Base-by-base conservation (phyloP, 1,284 basidiomycete genomes). In the Serendipita sp. region DNA sequence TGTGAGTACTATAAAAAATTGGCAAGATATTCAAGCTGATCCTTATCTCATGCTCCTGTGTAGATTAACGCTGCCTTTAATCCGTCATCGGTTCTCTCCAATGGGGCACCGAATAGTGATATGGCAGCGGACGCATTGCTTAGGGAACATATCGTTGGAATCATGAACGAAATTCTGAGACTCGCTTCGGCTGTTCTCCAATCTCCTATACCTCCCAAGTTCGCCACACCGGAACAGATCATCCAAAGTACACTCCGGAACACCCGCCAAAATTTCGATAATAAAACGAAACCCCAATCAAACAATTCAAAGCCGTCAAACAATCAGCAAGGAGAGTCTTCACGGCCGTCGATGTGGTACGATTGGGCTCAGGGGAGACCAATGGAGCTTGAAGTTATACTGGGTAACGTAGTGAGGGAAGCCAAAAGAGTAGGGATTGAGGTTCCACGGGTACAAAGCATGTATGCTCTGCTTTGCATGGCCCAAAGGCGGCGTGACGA, bases 61-160 rank as follows among this genome's bases (percentile, higher is more conserved):
- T 29, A 69, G 69, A 74, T 74, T 68, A 76, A 75, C 66, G 71
- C 73, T 2, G 68, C 71, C 6, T 74, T 76, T 72, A 76, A 76
- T 66, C 74, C 74, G 0, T 73, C 72, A 15, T 69, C 74, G 1
- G 74, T 76, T 26, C 70, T 76, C n/a, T 72, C 74, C 2, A 72
- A 73, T 22, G 73, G 74, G 2, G 69, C 72, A 8, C 68, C 71
- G 60, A 75, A 75, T 61, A 67, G 71, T 0, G 66, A 69, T 12
- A 76, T 76, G 75, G 67, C 71, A 1, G 66, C 70, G 38, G 74
- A 75, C 53, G 66, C 70, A 8, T 69, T 70, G 38, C 69, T 75
- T 1, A 67, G 73, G 3, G 60, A 47, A 2, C 75, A 76, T 62
- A 68, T 76, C 8, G 62, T 65, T 15, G 72, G 69, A 8, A 73